Evolutionary conservation across 129 eudicot genomes (phyloP).

Genomic region (Flaveria trinervia): DNA sequence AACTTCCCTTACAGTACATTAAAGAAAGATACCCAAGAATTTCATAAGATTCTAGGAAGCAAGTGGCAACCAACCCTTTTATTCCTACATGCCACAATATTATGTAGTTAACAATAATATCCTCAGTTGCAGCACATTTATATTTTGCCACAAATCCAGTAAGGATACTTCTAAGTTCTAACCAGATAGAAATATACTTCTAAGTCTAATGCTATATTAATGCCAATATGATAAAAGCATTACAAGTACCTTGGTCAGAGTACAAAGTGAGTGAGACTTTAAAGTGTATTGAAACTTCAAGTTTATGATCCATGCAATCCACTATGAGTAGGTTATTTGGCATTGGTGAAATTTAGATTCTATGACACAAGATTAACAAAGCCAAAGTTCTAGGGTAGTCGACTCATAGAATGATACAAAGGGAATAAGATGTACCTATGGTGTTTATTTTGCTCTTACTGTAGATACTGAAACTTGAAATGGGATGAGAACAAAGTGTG

Average conservation of each 20-base stretch:
- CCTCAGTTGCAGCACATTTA: not conserved
- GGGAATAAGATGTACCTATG: not conserved
- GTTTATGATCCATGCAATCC: conserved; percentile 9
- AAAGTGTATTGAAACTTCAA: not conserved
- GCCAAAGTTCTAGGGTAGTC: not conserved
- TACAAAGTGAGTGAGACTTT: not conserved
- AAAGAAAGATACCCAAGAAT: not conserved
- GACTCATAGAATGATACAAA: conserved; percentile 10
- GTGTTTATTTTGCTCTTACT: not conserved
- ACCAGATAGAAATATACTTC: not conserved
- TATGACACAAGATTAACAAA: not conserved
- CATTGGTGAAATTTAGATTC: not conserved
- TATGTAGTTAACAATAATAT: not conserved
- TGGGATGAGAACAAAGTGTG: not conserved
- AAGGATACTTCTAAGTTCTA: not conserved
- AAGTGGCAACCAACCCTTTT: not conserved
- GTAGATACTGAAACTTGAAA: not conserved
- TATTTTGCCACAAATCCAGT: not conserved
- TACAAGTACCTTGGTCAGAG: not conserved
- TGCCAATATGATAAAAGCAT: not conserved
- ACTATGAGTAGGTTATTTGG: not conserved
- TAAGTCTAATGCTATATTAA: not conserved
- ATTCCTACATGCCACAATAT: not conserved
- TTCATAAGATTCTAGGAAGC: not conserved
- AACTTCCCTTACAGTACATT: not conserved